Evolutionary conservation across 345 rosid species (phyloP), one percentile per base, ranked within the genome.

Genomic region (Acer yangbiense): DNA sequence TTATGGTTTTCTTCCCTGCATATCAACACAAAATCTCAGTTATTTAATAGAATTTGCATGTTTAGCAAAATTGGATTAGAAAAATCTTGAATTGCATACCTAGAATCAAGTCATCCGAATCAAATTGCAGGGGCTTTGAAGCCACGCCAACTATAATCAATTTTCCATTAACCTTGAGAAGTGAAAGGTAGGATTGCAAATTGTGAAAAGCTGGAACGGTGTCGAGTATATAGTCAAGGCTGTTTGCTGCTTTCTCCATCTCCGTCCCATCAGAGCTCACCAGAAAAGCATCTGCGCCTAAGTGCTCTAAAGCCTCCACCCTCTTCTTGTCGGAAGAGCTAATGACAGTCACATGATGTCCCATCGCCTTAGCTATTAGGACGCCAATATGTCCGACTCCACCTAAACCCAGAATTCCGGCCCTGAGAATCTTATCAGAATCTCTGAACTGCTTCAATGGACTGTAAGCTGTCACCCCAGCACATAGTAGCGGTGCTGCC

Each of bases 331-430:
- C 81, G 7, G 88, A 87, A 29, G 90, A 85, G 82, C 92, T 89
- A 57, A 87, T 87, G 46, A 83, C 86, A 4, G 90, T 89, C 44
- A 87, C 92, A 10, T 87, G 90, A 70, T 85, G 91, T 57, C 85
- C 91, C 90, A 85, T 85, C 76, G 88, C 94, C 77, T 87, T 87
- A 0, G 91, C 91, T 75, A 87, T 86, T 32, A 82, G 78, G 52
- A 90, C 88, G 27, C 83, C 91, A 77, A 85, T 35, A 74, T 90
- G 91, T 0, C 90, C 94, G 13, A 90, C 91, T 68, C 91, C 92
- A 8, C 90, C 92, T 69, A 89, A 41, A 46, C 89, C 91, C 73
- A 89, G 35, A 55, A 89, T 84, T 66, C 87, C 86, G 61, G 78
- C 89, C 68, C 20, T 83, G 0, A 85, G 72, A 20, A 16, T 73